Evolutionary conservation across 805 yeast genomes (phyloP).

Genomic region (Wickerhamiella brachini): DNA sequence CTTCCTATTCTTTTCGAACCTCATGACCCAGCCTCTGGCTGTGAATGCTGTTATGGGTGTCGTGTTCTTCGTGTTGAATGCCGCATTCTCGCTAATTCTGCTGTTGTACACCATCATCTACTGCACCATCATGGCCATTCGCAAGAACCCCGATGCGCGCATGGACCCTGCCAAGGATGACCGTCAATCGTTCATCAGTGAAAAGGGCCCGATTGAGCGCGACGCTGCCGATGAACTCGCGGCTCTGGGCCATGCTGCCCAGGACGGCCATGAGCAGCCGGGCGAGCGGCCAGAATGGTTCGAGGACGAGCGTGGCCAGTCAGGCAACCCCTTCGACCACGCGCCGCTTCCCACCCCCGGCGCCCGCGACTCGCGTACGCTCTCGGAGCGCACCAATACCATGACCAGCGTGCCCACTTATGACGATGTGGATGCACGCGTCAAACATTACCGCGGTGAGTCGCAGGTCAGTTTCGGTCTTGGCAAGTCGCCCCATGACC

Average conservation of each 20-base stretch:
- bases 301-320: constrained; percentile 6
- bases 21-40: constrained; percentile 66
- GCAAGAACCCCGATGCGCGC: constrained; percentile 80
- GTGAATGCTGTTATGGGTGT: constrained; percentile 85
- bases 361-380: not conserved
- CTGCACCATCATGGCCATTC: constrained; percentile 44
- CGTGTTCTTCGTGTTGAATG: constrained; percentile 77
- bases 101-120: constrained; percentile 58
- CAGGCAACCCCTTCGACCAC: constrained; percentile 12
- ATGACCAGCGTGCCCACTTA: not conserved
- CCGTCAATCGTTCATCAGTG: constrained; percentile 60
- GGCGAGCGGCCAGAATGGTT: constrained; percentile 14
- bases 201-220: constrained; percentile 28
- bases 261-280: constrained; percentile 59
- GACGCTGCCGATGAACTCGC: constrained; percentile 31
- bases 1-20: constrained; percentile 71
- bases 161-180: constrained; percentile 85
- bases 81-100: constrained; percentile 69
- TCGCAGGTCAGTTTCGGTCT: not conserved
- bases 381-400: not conserved
- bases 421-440: not conserved
- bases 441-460: not conserved
- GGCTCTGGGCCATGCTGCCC: constrained; percentile 73
- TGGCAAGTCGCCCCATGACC: not conserved
- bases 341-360: not conserved